Conservation (phyloP, 257 asterid genomes). For the Przewalskia tangutica region DNA sequence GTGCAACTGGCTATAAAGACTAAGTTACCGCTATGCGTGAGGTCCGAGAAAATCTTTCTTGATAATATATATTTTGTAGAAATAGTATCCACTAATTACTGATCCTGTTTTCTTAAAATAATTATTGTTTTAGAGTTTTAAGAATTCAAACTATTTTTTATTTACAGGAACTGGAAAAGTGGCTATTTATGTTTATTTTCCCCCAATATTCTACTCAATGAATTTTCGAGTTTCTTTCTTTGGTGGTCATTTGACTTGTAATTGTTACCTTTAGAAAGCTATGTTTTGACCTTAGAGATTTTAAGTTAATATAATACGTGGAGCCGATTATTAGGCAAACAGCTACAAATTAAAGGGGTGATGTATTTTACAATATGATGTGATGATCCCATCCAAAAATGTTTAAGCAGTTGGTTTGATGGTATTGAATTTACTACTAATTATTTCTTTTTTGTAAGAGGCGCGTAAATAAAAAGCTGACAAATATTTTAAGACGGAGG, state of each 20-base stretch:
- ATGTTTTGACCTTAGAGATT: conserved; percentile 1
- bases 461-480: no score
- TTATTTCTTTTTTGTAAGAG: background rate
- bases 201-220: background rate
- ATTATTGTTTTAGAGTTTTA: no score
- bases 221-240: background rate
- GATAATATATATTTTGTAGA: no score
- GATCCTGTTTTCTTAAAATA: no score
- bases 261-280: background rate
- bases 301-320: conserved; percentile 4
- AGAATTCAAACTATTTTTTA: background rate
- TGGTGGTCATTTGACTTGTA: background rate
- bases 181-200: background rate
- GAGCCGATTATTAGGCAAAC: conserved; percentile 32
- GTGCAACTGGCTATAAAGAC: no score
- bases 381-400: conserved; percentile 6
- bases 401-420: background rate
- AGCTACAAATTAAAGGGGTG: background rate
- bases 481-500: no score
- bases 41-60: no score
- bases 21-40: no score
- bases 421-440: conserved; percentile 1
- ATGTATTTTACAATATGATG: background rate
- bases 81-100: no score
- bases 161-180: background rate